Conservation (phyloP, 805 yeast genomes). For the Cyberlindnera mycetangii region DNA sequence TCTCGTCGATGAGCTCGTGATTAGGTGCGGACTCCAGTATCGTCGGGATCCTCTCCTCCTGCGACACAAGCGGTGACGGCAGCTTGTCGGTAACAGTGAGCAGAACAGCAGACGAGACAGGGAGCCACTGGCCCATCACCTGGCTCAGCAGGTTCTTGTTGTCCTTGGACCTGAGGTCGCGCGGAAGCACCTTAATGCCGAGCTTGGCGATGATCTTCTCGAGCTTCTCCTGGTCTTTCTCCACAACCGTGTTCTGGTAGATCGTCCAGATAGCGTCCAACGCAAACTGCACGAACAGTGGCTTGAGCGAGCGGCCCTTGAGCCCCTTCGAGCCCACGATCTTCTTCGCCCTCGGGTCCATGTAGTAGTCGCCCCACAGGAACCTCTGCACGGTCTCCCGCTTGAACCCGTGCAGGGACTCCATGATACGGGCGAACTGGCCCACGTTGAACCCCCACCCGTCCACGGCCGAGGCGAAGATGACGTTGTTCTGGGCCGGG, state of each 20-base stretch:
- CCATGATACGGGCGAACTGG: conserved; percentile 85
- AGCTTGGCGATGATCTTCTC: conserved; percentile 73
- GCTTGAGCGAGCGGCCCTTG: conserved; percentile 63
- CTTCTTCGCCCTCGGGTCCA: conserved; percentile 87
- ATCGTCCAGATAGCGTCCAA: conserved; percentile 91
- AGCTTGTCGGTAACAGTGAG: conserved; percentile 80
- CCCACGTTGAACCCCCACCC: conserved; percentile 97
- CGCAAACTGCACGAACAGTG: conserved; percentile 82
- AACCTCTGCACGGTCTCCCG: conserved; percentile 75
- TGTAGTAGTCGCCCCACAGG: conserved; percentile 92
- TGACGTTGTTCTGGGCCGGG: conserved; percentile 85
- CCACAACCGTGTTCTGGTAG: conserved; percentile 65
- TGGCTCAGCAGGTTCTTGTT: conserved; percentile 56
- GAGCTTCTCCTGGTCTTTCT: conserved; percentile 66
- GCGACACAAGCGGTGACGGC: conserved; percentile 83
- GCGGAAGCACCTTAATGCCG: conserved; percentile 62
- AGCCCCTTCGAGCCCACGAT: conserved; percentile 65
- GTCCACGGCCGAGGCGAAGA: conserved; percentile 88
- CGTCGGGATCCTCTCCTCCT: conserved; percentile 63
- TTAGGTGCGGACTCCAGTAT: conserved; percentile 61
- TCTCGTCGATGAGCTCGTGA: conserved; percentile 43
- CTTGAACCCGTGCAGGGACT: conserved; percentile 79
- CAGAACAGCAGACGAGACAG: conserved; percentile 81
- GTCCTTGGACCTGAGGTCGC: conserved; percentile 82
- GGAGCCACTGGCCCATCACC: conserved; percentile 91